Evolutionary conservation across 73 alveolate genomes (phyloP).

Genomic region (Paramecium caudatum): DNA sequence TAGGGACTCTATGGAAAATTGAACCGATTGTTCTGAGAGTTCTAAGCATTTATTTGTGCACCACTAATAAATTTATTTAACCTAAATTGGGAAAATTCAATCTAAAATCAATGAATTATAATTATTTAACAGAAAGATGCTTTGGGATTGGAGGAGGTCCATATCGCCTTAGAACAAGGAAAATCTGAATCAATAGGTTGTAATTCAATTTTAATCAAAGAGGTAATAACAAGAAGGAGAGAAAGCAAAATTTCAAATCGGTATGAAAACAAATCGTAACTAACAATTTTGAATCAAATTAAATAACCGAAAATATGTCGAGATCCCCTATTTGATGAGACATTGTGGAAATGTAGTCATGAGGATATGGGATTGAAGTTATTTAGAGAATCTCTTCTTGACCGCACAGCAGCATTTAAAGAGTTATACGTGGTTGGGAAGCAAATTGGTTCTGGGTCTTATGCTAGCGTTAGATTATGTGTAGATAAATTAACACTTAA

Average conservation of each 20-base stretch:
- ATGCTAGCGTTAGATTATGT: constrained; percentile 86
- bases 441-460: constrained; percentile 86
- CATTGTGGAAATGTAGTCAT: constrained; percentile 27
- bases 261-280: constrained; percentile 22
- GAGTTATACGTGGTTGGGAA: constrained; percentile 77
- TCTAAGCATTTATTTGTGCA: constrained; percentile 5
- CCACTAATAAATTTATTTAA: constrained; percentile 63
- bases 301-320: too few species aligned
- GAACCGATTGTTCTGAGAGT: not conserved
- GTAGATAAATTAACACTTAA: constrained; percentile 78
- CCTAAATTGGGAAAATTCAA: constrained; percentile 20
- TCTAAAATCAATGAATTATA: not conserved
- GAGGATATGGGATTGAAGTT: not conserved
- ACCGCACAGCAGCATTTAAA: constrained; percentile 47
- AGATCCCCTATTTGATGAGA: constrained; percentile 60
- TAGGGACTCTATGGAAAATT: constrained; percentile 12
- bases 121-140: constrained; percentile 60
- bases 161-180: constrained; percentile 55
- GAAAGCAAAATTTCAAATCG: constrained; percentile 65
- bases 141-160: constrained; percentile 32
- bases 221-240: constrained; percentile 60
- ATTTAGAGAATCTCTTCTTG: constrained; percentile 20
- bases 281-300: constrained; percentile 39
- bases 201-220: constrained; percentile 20
- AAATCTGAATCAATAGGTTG: constrained; percentile 41